Percentiles rank a stretch among this genome's conserved stretches.
Evolutionary conservation across 441 rosid genomes (phyloP).

Genomic region (Iberis amara): DNA sequence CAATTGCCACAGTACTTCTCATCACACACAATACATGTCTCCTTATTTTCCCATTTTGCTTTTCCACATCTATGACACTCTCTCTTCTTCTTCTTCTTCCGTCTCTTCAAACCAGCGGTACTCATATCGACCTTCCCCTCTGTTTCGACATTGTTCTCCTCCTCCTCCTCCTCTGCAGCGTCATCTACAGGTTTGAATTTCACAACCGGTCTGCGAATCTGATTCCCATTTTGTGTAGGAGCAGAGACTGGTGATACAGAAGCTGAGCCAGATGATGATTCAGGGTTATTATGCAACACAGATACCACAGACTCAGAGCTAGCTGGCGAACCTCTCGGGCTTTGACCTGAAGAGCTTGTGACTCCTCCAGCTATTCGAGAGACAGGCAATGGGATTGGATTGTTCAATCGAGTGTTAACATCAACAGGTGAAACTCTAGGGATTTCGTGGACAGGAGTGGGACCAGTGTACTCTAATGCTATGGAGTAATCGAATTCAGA

Average conservation of each 20-base stretch:
- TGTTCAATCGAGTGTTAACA: slow-evolving; percentile 43
- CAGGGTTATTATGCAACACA: slow-evolving; percentile 71
- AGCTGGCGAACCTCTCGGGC: slow-evolving; percentile 62
- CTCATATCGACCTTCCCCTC: slow-evolving; percentile 52
- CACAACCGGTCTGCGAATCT: slow-evolving; percentile 60
- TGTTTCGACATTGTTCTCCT: slow-evolving; percentile 30
- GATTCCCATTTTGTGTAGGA: slow-evolving; percentile 38
- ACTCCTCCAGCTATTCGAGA: slow-evolving; percentile 61
- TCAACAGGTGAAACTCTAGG: slow-evolving; percentile 80
- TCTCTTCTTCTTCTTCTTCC: slow-evolving; percentile 50
- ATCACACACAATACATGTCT: slow-evolving; percentile 90
- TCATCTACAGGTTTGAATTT: slow-evolving; percentile 68
- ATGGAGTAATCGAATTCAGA: slow-evolving; percentile 73
- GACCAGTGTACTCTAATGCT: slow-evolving; percentile 80
- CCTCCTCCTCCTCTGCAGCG: slow-evolving; percentile 25
- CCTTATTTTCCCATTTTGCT: slow-evolving; percentile 91
- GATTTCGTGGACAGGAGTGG: slow-evolving; percentile 58
- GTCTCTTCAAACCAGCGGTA: slow-evolving; percentile 56
- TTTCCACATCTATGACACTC: slow-evolving; percentile 75
- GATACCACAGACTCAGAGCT: slow-evolving; percentile 95
- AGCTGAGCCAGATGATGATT: slow-evolving; percentile 75
- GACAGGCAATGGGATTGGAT: slow-evolving; percentile 73
- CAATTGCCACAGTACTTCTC: slow-evolving; percentile 90
- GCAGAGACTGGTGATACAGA: slow-evolving; percentile 75
- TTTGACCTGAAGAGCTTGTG: slow-evolving; percentile 55